Evolutionary conservation across 1,284 basidiomycete species (phyloP).

Genomic region (Flammula alnicola): DNA sequence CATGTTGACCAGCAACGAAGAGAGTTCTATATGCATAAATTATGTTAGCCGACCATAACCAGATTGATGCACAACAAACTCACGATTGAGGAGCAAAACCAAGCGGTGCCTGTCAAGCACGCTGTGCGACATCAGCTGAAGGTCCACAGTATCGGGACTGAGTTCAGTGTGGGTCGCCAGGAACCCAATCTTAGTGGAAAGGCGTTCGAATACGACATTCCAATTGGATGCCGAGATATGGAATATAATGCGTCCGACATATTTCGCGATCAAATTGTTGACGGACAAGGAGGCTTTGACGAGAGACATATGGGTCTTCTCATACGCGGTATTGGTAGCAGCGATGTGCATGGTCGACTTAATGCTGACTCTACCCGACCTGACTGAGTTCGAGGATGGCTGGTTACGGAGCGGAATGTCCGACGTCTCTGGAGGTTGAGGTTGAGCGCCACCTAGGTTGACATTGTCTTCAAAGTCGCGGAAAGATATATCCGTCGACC

Average conservation of each 20-base stretch:
- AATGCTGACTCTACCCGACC: constrained; percentile 43
- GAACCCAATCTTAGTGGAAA: constrained; percentile 74
- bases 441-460: constrained; percentile 17
- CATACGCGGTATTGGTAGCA: constrained; percentile 55
- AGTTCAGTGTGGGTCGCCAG: constrained; percentile 60
- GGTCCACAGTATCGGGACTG: constrained; percentile 69
- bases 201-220: constrained; percentile 76
- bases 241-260: constrained; percentile 82
- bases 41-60: background rate
- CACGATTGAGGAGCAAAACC: constrained; percentile 69
- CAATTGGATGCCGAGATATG: constrained; percentile 92
- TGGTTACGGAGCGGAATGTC: constrained; percentile 34
- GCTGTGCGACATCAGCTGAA: constrained; percentile 77
- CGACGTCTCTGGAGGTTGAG: constrained; percentile 8
- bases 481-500: constrained; percentile 69
- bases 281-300: constrained; percentile 61
- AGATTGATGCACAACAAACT: too few relatives aligned
- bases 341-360: constrained; percentile 46
- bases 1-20: constrained; percentile 85
- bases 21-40: constrained; percentile 62
- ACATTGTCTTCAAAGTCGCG: constrained; percentile 70
- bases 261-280: constrained; percentile 67
- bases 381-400: constrained; percentile 50
- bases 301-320: constrained; percentile 69
- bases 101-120: constrained; percentile 70